These are phyloP conservation scores for Carallia pectinifolia DNA, from an alignment of 345 rosid species.

Conservation along the genomic window DNA sequence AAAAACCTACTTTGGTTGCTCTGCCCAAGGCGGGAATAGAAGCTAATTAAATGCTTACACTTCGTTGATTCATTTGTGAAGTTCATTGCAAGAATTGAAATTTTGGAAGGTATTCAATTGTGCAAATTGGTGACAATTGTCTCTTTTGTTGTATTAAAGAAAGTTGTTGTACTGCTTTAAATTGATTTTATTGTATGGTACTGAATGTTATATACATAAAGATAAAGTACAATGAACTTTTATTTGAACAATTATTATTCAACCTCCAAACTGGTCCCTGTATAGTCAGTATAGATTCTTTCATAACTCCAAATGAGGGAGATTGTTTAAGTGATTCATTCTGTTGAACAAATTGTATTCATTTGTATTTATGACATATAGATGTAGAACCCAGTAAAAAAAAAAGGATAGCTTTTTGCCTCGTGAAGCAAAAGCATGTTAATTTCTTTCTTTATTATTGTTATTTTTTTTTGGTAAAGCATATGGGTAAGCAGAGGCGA, in stretches of 20 bases:
- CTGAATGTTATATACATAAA: neutral
- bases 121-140: too few relatives aligned
- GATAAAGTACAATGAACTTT: neutral
- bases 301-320: neutral
- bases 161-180: slow-evolving; percentile 6
- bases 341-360: neutral
- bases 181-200: neutral
- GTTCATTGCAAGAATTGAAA: too few relatives aligned
- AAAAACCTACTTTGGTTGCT: neutral
- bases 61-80: neutral
- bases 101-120: too few relatives aligned
- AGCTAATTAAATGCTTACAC: slow-evolving; percentile 2
- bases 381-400: neutral
- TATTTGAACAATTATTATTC: slow-evolving; percentile 3
- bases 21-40: neutral
- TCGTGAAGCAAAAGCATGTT: neutral
- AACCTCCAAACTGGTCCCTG: slow-evolving; percentile 2
- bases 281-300: neutral
- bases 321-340: neutral
- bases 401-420: neutral
- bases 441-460: neutral
- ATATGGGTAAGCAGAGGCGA: too few relatives aligned
- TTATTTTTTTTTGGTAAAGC: too few relatives aligned
- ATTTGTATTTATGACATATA: neutral
- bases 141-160: neutral